phyloP scores from a whole-genome alignment of 208 protist genomes.

The Leishmania guyanensis region DNA sequence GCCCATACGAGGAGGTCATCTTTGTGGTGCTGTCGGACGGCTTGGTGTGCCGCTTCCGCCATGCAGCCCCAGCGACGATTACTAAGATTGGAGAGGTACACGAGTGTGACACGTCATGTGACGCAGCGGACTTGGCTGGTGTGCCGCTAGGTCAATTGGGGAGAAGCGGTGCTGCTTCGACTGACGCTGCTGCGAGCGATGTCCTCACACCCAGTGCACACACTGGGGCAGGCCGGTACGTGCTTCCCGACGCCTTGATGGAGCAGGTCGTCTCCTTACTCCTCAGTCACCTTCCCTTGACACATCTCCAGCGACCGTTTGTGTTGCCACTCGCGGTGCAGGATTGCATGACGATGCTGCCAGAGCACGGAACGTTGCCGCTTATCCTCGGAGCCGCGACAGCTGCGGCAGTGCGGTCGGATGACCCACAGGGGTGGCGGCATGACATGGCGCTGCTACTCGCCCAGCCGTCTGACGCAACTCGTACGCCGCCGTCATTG shows the following conservation, averaged over 20 bases:
- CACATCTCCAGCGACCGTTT: slow-evolving; percentile 59
- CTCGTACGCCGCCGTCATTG: slow-evolving; percentile 35
- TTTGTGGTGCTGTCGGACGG: slow-evolving; percentile 69
- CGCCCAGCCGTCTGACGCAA: slow-evolving; percentile 5
- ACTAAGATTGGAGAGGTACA: background rate
- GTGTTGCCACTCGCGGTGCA: slow-evolving; percentile 66
- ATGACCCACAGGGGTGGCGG: slow-evolving; percentile 3
- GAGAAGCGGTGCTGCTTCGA: background rate
- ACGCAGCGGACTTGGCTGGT: background rate
- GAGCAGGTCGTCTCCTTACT: slow-evolving; percentile 61
- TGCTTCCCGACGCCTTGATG: slow-evolving; percentile 62
- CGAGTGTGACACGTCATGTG: background rate
- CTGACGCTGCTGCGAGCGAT: background rate
- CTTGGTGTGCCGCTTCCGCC: slow-evolving; percentile 43
- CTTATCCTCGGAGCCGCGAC: slow-evolving; percentile 17
- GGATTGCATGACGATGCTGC: slow-evolving; percentile 76
- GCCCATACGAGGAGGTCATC: slow-evolving; percentile 56
- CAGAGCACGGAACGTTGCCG: slow-evolving; percentile 38
- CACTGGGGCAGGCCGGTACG: slow-evolving; percentile 12
- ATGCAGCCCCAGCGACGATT: slow-evolving; percentile 4
- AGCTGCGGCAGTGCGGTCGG: slow-evolving; percentile 21
- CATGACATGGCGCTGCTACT: slow-evolving; percentile 18
- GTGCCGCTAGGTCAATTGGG: background rate
- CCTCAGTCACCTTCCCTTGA: slow-evolving; percentile 67
- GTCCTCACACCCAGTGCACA: background rate